Percentiles rank a stretch among this genome's conserved stretches.
These are phyloP conservation scores for Syzygium aromaticum DNA, from an alignment of 345 rosid genomes.

Conservation along the genomic window DNA sequence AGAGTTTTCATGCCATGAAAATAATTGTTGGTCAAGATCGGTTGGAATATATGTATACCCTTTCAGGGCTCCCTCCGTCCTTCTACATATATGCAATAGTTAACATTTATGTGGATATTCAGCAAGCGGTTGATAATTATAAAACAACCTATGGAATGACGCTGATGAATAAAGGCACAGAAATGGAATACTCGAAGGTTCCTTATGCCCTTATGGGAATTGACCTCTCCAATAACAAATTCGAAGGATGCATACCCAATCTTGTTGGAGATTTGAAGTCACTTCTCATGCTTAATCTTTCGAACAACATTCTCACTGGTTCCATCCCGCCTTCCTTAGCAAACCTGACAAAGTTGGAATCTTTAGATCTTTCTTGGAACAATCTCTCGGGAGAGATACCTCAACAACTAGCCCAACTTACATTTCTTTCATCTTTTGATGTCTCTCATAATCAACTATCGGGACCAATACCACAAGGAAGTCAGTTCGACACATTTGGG, in stretches of 20 bases:
- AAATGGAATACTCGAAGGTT: not conserved
- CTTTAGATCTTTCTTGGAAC: not conserved
- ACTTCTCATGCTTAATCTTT: not conserved
- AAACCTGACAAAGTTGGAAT: not conserved
- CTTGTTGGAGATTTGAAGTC: not conserved
- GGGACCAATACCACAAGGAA: not conserved
- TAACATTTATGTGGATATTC: no score
- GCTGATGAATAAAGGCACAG: not conserved
- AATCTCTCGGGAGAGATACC: not conserved
- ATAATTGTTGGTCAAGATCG: no score
- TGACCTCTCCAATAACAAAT: not conserved
- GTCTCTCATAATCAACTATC: not conserved
- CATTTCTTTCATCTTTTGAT: not conserved
- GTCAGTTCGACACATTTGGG: not conserved
- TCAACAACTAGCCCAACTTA: not conserved
- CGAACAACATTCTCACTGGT: accelerated
- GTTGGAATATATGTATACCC: no score
- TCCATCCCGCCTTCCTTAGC: not conserved
- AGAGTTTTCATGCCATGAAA: no score
- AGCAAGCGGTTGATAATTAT: no score
- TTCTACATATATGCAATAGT: no score
- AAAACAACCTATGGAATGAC: not conserved
- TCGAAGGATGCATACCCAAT: not conserved
- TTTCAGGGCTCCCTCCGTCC: no score
- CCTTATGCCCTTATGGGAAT: not conserved